phyloP scores from a whole-genome alignment of 139 green algal species.

The Micractinium sp. region DNA sequence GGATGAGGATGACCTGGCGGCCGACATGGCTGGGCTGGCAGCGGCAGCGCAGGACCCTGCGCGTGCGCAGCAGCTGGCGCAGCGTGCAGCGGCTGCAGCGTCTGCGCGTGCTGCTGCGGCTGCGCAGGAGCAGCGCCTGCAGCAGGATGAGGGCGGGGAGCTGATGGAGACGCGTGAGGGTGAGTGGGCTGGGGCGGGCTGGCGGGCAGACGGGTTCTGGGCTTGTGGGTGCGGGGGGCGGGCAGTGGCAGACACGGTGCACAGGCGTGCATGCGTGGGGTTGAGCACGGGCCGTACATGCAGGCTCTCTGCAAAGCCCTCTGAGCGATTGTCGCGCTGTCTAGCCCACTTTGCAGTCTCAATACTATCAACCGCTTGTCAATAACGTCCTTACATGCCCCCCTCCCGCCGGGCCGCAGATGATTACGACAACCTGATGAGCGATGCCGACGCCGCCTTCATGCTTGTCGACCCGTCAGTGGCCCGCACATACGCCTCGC shows the following conservation, averaged over 20 bases:
- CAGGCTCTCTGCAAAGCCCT: neutral
- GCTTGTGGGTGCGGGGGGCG: too few relatives aligned
- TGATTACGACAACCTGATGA: constrained; percentile 28
- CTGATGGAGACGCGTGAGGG: neutral
- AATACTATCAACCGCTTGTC: neutral
- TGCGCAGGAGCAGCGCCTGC: neutral
- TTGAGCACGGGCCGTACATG: too few relatives aligned
- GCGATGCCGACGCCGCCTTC: constrained; percentile 21
- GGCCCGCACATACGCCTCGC: neutral
- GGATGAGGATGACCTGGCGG: constrained; percentile 2
- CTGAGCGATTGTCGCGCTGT: neutral
- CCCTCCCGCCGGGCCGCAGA: neutral
- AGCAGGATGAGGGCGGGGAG: neutral
- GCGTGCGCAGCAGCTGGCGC: neutral
- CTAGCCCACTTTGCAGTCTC: neutral
- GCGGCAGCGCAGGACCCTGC: constrained; percentile 7
- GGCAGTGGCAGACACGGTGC: too few relatives aligned
- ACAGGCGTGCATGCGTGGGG: neutral
- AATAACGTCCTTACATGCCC: neutral
- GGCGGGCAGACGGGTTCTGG: too few relatives aligned
- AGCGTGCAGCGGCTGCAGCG: neutral
- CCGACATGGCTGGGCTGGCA: constrained; percentile 10
- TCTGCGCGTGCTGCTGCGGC: neutral
- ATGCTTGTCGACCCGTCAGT: constrained; percentile 12
- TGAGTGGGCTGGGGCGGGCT: neutral